Evolutionary conservation across 2,329 filamentous ascomycete genomes (phyloP).

Genomic region (Colletotrichum lini): DNA sequence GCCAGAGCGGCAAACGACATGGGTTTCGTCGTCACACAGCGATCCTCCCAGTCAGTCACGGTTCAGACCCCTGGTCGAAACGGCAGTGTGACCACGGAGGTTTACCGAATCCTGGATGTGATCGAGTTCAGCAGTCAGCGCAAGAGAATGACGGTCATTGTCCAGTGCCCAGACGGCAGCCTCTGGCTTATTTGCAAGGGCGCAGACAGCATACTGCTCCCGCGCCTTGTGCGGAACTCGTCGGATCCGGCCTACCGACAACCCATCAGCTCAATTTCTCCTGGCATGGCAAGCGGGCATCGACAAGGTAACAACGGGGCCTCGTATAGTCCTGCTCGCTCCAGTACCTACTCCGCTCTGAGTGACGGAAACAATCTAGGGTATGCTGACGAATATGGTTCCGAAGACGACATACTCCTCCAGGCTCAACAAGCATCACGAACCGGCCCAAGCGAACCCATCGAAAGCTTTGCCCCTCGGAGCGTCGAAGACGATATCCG

Average conservation of each 20-base stretch:
- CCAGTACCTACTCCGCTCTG: no score
- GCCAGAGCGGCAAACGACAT: constrained; percentile 88
- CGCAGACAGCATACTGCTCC: constrained; percentile 62
- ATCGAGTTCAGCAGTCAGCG: constrained; percentile 92
- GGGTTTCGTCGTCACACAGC: constrained; percentile 82
- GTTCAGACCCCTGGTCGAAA: constrained; percentile 60
- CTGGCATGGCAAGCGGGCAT: no score
- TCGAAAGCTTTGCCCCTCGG: no score
- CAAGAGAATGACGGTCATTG: constrained; percentile 92
- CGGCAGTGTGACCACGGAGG: constrained; percentile 63
- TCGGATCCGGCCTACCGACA: constrained; percentile 81
- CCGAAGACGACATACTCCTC: no score
- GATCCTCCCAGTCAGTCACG: constrained; percentile 78
- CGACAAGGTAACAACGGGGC: no score
- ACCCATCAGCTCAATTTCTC: constrained; percentile 81
- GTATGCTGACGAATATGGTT: no score
- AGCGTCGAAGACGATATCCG: no score
- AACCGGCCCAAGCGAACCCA: no score
- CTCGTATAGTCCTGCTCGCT: no score
- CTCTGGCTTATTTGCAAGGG: constrained; percentile 92
- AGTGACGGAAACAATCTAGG: no score
- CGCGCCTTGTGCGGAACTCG: no score
- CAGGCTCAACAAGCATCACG: no score
- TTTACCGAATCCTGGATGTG: constrained; percentile 85
- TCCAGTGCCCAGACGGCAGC: constrained; percentile 85